phyloP scores from a whole-genome alignment of 371 early-diverging fungal species.

The Lichtheimia corymbifera region DNA sequence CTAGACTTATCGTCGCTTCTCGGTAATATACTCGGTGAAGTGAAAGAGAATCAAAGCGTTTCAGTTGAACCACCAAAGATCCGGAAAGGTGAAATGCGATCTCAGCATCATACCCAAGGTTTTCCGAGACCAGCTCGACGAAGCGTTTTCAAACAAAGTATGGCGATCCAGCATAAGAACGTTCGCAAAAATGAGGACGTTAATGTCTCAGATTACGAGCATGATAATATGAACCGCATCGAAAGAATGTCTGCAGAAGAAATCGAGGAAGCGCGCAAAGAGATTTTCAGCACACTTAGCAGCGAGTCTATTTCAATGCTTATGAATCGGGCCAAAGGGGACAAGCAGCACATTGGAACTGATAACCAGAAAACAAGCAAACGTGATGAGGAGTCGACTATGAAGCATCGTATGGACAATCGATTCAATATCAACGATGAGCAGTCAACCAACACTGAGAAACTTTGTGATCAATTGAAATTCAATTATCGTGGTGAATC shows the following conservation, averaged over 20 bases:
- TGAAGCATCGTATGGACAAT: constrained; percentile 59
- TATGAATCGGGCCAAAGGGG: constrained; percentile 26
- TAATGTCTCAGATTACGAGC: constrained; percentile 43
- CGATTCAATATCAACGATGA: constrained; percentile 21
- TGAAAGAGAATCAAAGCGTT: constrained; percentile 46
- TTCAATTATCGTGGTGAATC: constrained; percentile 80
- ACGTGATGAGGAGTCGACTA: constrained; percentile 43
- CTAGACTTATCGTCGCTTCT: constrained; percentile 50
- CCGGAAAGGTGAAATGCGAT: constrained; percentile 14
- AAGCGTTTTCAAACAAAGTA: constrained; percentile 40
- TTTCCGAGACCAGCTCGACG: constrained; percentile 63
- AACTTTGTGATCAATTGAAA: constrained; percentile 45
- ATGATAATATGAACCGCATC: constrained; percentile 60
- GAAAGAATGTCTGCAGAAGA: constrained; percentile 62
- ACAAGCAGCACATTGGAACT: constrained; percentile 7
- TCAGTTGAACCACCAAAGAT: constrained; percentile 27
- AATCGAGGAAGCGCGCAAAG: constrained; percentile 59
- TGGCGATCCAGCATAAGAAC: constrained; percentile 15
- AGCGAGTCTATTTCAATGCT: constrained; percentile 54
- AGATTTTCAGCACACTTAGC: constrained; percentile 59
- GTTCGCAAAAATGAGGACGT: constrained; percentile 9
- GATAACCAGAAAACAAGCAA: constrained; percentile 12
- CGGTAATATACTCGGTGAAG: constrained; percentile 47
- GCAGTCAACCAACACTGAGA: constrained; percentile 18
- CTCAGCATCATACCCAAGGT: constrained; percentile 38